Evolutionary conservation across 495 filamentous ascomycete genomes (phyloP), one percentile per base, ranked within the genome.

Genomic region (Aspergillus leporis): DNA sequence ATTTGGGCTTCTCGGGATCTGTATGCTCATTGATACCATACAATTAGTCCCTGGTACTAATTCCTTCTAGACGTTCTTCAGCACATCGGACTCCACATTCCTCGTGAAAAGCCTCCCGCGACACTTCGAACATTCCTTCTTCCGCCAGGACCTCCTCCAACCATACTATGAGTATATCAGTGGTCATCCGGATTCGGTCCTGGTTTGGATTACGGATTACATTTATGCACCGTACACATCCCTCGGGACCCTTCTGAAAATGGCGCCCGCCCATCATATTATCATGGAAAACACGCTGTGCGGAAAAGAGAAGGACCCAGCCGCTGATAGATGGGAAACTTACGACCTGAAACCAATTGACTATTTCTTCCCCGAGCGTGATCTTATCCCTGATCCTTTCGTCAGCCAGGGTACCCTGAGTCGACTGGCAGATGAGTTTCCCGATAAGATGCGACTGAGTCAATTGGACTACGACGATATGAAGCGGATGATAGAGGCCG

Each of bases 231-330:
- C 82, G 0, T 78, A 78, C 13, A 25, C 62, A 9, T 81, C 83
- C 0, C 53, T 90, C 5, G 87, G 87, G 0, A 75, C 76, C 14
- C 45, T 84, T 0, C 59, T 87, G 5, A 74, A 82, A 1, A 70
- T 77, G 5, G 79, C 83, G 0, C 86, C 87, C 0, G 80, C 82
- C 0, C 85, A 88, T 61, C 86, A 90, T 66, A 84, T 90, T 61
- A 76, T 90, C 61, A 90, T 90, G 87, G 87, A 90, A 48, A 89
- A 90, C 66, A 75, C 87, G 51, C 72, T 89, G 43, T 83, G 83
- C 64, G 86, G 85, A 4, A 69, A 80, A 52, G 71, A 70, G 1
- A 68, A 76, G 7, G 74, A 79, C 48, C 64, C 69, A 0, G 68
- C 69, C 3, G 63, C 74, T 3, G 69, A 73, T 0, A 72, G 78